phyloP scores from a whole-genome alignment of 2,329 filamentous ascomycete species.

The Diaporthe humulicola region DNA sequence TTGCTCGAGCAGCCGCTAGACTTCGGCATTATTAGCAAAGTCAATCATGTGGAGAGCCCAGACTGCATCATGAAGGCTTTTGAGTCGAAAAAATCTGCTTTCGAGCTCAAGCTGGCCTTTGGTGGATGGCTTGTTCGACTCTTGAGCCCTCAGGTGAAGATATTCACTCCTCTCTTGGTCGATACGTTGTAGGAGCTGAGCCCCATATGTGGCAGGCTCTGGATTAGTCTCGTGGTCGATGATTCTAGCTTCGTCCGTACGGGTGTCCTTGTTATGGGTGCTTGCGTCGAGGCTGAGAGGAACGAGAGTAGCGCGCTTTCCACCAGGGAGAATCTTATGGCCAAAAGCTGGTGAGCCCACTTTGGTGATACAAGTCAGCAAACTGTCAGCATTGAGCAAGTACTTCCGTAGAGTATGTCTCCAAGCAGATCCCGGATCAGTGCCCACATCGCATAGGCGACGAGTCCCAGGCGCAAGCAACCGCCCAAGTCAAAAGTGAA shows the following conservation, averaged over 20 bases:
- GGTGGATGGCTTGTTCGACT: background rate
- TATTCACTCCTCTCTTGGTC: background rate
- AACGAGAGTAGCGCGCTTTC: background rate
- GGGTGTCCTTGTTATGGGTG: too few relatives aligned
- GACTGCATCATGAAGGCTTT: background rate
- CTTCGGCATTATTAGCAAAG: background rate
- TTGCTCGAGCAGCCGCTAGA: background rate
- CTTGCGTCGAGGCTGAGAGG: background rate
- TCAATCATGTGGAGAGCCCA: conserved; percentile 9
- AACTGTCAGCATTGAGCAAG: background rate
- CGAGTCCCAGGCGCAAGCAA: background rate
- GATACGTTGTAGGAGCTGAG: background rate
- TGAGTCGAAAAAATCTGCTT: background rate
- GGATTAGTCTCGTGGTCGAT: background rate
- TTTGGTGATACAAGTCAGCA: background rate
- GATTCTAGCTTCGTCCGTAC: background rate
- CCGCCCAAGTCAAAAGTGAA: background rate
- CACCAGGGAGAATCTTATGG: too few relatives aligned
- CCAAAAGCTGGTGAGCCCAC: background rate
- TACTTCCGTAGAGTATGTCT: background rate
- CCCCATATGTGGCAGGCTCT: background rate
- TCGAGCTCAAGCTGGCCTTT: background rate
- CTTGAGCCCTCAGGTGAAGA: background rate
- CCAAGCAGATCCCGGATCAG: background rate
- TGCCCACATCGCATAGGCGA: too few relatives aligned